phyloP scores from a whole-genome alignment of 148 eudicot species.

The Polygonum maritimum region DNA sequence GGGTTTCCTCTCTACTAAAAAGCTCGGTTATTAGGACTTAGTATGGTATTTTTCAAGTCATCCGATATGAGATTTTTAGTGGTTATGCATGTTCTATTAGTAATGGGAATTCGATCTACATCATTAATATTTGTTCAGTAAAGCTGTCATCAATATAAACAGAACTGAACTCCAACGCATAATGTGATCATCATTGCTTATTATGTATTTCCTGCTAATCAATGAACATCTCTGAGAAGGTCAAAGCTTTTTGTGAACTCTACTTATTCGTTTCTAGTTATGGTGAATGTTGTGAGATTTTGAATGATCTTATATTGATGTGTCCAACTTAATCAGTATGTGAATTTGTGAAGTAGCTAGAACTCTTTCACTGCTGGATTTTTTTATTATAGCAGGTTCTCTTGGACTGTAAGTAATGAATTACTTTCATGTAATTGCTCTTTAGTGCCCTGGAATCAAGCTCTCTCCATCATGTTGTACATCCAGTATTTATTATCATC shows the following conservation, averaged over 20 bases:
- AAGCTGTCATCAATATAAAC: not conserved
- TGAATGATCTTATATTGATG: not conserved
- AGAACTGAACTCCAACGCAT: not conserved
- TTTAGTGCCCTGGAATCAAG: conserved; percentile 97
- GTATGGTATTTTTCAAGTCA: not conserved
- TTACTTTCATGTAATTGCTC: conserved; percentile 18
- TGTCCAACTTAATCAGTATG: not conserved
- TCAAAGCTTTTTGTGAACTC: not conserved
- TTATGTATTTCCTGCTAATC: not conserved
- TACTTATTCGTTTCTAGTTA: not conserved
- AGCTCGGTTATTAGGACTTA: not conserved
- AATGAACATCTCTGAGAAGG: not conserved
- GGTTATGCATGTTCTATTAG: not conserved
- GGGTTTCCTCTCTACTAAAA: conserved; percentile 1
- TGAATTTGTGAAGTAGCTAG: not conserved
- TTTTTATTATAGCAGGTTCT: not conserved
- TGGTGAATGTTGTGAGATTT: not conserved
- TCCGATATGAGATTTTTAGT: not conserved
- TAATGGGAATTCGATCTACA: not conserved
- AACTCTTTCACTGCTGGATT: too few species aligned
- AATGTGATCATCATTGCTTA: not conserved
- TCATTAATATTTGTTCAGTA: not conserved
- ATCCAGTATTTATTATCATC: conserved; percentile 66
- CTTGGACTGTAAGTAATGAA: not conserved
- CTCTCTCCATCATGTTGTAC: conserved; percentile 81